Evolutionary conservation across 371 early-diverging fungal genomes (phyloP), one percentile per base, ranked within the genome.

Genomic region (Mitosporidium daphniae): DNA sequence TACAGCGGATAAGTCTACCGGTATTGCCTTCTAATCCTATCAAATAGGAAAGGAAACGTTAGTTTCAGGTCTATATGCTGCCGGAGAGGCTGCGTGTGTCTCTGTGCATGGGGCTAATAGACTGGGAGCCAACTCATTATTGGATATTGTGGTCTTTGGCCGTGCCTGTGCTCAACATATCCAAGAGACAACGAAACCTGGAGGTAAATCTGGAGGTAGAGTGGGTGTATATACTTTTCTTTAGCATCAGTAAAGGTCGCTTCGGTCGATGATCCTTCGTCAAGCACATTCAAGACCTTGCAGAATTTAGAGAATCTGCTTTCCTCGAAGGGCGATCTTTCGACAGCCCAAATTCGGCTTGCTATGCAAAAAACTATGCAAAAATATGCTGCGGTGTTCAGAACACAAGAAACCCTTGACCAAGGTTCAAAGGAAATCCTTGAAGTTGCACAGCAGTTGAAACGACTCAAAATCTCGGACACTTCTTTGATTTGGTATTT

Each of bases 291-390:
- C 5, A 6, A 14, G 26, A 26, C 74, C 29, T 61, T 89, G 37
- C 67, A 62, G 36, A 72, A 80, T 48, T 52, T 89, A 35, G 86
- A 89, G 46, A 66, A 71, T 41, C 46, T 75, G 22, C 57, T 82
- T 27, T 61, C 63, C 23, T 59, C 77, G 22, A 31, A 57, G 28
- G 89, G 84, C 23, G 39, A 47, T 19, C 48, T 52, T 39, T 44
- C 59, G 14, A 84, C 84, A 10, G 66, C 86, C 26, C 58, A 61
- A 16, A 58, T 89, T 27, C 67, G 89, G 31, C 50, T 75, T 31
- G 51, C 56, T 40, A 84, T 89, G 82, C 82, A 84, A 49, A 75
- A 74, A 57, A 57, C 58, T 28, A 89, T 89, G 89, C 89, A 89
- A 51, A 56, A 46, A 44, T 64, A 84, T 44, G 89, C 89, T 17